These are phyloP conservation scores for Coccinonectria pachysandricola DNA, from an alignment of 2,329 filamentous ascomycete genomes.

Conservation along the genomic window DNA sequence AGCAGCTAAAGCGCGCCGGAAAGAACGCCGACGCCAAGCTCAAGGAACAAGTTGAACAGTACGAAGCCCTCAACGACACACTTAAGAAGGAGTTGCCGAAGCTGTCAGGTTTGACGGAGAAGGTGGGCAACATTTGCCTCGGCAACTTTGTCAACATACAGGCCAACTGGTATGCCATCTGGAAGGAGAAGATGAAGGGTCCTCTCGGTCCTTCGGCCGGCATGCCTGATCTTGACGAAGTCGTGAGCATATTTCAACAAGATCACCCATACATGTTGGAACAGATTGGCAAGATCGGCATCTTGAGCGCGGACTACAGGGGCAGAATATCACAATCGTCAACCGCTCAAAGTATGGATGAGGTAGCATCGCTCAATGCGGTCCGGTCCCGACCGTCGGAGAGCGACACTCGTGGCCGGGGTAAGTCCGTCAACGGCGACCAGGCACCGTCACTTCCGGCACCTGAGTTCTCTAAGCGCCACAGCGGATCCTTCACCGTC, in stretches of 20 bases:
- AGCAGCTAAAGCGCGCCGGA: slow-evolving; percentile 65
- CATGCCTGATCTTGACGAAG: slow-evolving; percentile 58
- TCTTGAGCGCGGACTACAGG: slow-evolving; percentile 65
- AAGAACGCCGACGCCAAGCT: slow-evolving; percentile 85
- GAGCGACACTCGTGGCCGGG: slow-evolving; percentile 42
- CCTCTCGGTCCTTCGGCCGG: slow-evolving; percentile 56
- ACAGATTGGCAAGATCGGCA: slow-evolving; percentile 58
- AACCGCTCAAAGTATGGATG: slow-evolving; percentile 47
- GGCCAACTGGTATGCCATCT: slow-evolving; percentile 69
- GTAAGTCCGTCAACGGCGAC: slow-evolving; percentile 53
- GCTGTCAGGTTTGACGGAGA: slow-evolving; percentile 71
- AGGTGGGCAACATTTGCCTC: slow-evolving; percentile 73
- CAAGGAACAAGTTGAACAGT: slow-evolving; percentile 75
- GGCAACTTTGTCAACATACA: slow-evolving; percentile 79
- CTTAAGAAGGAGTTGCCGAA: slow-evolving; percentile 85
- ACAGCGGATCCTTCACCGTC: slow-evolving; percentile 56
- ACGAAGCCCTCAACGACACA: slow-evolving; percentile 82
- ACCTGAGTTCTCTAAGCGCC: slow-evolving; percentile 54
- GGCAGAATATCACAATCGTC: slow-evolving; percentile 47
- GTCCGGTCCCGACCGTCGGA: slow-evolving; percentile 40
- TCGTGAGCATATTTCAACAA: slow-evolving; percentile 65
- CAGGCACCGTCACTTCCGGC: slow-evolving; percentile 52
- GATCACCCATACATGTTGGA: slow-evolving; percentile 72
- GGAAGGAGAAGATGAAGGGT: slow-evolving; percentile 71
- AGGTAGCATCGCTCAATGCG: slow-evolving; percentile 34